A percentile compares a stretch with the other conserved stretches of the same genome.
Conservation (phyloP, 768 basidiomycete species). For the Leccinum boreale region DNA sequence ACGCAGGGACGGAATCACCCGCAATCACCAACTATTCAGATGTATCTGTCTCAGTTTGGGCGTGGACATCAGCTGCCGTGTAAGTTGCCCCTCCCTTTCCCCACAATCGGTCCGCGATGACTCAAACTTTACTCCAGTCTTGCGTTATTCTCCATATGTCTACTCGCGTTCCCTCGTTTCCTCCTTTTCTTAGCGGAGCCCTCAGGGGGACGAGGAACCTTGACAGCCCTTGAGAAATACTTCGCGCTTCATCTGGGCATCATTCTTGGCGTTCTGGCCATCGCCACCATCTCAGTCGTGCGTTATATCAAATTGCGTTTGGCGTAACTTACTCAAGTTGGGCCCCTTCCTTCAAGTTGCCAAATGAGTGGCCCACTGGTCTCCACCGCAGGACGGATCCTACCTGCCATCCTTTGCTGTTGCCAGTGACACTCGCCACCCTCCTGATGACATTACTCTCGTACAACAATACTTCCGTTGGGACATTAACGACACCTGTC, state of each 20-base stretch:
- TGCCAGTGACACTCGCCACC: constrained; percentile 54
- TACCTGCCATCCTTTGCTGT: constrained; percentile 59
- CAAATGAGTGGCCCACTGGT: constrained; percentile 36
- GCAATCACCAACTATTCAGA: constrained; percentile 6
- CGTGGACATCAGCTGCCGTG: constrained; percentile 35
- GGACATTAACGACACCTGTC: constrained; percentile 52
- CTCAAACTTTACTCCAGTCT: constrained; percentile 26
- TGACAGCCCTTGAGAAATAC: constrained; percentile 69
- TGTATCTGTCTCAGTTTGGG: constrained; percentile 35
- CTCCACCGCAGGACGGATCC: constrained; percentile 26
- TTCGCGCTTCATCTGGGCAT: constrained; percentile 67
- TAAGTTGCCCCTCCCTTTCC: constrained; percentile 7
- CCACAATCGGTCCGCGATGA: constrained; percentile 1
- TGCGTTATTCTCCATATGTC: constrained; percentile 32
- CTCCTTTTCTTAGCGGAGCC: constrained; percentile 64
- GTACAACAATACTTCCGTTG: constrained; percentile 59
- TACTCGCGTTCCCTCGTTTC: constrained; percentile 57
- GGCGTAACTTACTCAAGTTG: constrained; percentile 1
- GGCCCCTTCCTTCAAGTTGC: constrained; percentile 35
- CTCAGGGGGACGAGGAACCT: constrained; percentile 36
- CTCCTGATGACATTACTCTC: constrained; percentile 57
- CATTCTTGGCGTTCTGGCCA: constrained; percentile 50
- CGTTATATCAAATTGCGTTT: constrained; percentile 2
- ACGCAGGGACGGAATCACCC: not conserved
- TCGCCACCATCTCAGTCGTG: constrained; percentile 61